A percentile compares a stretch with the other conserved stretches of the same genome.
Conservation (phyloP, 805 yeast species). For the Zygoascus bituminiphila region DNA sequence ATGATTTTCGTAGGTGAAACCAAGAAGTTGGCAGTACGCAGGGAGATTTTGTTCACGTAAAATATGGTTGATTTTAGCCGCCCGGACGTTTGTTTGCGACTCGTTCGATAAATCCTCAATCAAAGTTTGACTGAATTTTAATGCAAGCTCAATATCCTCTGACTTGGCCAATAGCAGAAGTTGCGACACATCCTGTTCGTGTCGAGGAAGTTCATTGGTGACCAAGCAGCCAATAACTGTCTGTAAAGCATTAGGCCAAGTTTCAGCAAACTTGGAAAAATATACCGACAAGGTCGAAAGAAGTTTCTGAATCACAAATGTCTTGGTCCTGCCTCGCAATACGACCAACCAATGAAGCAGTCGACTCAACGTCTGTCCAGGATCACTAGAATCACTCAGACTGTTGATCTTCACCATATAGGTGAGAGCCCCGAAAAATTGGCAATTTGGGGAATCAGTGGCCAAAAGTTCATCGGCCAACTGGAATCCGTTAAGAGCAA, state of each 20-base stretch:
- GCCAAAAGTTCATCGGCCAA: constrained; percentile 49
- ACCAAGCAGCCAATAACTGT: background rate
- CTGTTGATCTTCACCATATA: constrained; percentile 52
- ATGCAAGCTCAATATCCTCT: constrained; percentile 9
- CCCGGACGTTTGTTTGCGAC: background rate
- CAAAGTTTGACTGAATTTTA: constrained; percentile 22
- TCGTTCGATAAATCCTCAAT: constrained; percentile 21
- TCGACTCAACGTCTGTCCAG: constrained; percentile 3
- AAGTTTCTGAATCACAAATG: constrained; percentile 50
- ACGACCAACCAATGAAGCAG: constrained; percentile 18
- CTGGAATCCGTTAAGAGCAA: constrained; percentile 44
- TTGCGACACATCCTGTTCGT: background rate
- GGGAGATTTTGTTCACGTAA: background rate
- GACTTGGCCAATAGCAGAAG: background rate
- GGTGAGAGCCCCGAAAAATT: constrained; percentile 78
- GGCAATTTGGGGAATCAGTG: constrained; percentile 27
- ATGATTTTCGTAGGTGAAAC: background rate
- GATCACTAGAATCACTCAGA: constrained; percentile 7
- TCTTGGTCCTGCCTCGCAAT: constrained; percentile 9
- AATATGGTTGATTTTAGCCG: constrained; percentile 1
- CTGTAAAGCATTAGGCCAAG: constrained; percentile 29
- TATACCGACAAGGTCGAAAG: constrained; percentile 46
- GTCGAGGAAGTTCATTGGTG: background rate
- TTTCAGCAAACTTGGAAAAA: constrained; percentile 33
- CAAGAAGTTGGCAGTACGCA: background rate